Percentiles rank a stretch among this genome's conserved stretches.
phyloP scores from a whole-genome alignment of 495 filamentous ascomycete species.

The Aspergillus ellipticus region DNA sequence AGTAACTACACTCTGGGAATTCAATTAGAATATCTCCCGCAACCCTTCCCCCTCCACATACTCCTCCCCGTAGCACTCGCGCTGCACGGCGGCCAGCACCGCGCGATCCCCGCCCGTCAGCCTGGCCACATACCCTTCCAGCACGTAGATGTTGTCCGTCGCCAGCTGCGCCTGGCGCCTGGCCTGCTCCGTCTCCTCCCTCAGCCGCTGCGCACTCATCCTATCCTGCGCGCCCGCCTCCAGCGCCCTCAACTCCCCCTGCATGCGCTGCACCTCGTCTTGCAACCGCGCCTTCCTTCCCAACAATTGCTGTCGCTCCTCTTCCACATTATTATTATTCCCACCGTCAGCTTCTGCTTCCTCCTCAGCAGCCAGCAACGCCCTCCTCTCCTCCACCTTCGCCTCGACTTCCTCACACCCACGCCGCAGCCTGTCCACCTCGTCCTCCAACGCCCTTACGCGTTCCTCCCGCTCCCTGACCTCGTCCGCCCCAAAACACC shows the following conservation, averaged over 20 bases:
- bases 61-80: constrained; percentile 58
- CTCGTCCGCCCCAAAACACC: constrained; percentile 66
- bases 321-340: constrained; percentile 15
- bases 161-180: constrained; percentile 47
- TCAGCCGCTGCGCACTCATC: constrained; percentile 49
- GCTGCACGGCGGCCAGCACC: constrained; percentile 47
- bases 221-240: constrained; percentile 39
- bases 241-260: constrained; percentile 13
- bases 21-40: constrained; percentile 34
- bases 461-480: constrained; percentile 48
- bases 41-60: constrained; percentile 61
- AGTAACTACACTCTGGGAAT: too few relatives aligned
- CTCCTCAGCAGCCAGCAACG: constrained; percentile 17
- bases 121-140: constrained; percentile 58
- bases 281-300: constrained; percentile 24
- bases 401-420: constrained; percentile 18
- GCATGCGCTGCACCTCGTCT: constrained; percentile 24
- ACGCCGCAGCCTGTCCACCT: constrained; percentile 49
- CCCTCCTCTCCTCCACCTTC: constrained; percentile 22
- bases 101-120: constrained; percentile 50
- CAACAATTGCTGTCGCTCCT: constrained; percentile 23
- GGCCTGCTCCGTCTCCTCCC: constrained; percentile 44
- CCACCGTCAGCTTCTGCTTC: not conserved
- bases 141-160: constrained; percentile 61
- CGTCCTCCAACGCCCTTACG: constrained; percentile 48